phyloP scores from a whole-genome alignment of 768 basidiomycete genomes.

The Tricholoma bakamatsutake region DNA sequence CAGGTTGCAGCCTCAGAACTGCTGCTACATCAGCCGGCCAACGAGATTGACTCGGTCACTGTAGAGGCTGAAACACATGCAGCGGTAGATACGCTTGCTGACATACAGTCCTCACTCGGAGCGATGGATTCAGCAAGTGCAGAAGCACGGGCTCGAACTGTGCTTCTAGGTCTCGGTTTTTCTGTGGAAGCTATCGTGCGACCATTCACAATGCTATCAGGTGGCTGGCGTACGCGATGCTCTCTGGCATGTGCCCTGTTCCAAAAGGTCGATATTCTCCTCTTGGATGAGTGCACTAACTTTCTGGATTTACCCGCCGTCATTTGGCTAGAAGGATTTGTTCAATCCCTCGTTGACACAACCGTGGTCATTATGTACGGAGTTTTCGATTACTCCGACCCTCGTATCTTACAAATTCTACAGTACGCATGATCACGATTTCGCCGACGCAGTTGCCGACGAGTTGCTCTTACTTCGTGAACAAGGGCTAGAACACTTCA shows the following conservation, averaged over 20 bases:
- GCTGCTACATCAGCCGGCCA: slow-evolving; percentile 14
- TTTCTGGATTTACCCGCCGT: slow-evolving; percentile 49
- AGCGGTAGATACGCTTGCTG: slow-evolving; percentile 22
- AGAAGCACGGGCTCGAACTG: slow-evolving; percentile 42
- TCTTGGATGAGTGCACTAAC: slow-evolving; percentile 55
- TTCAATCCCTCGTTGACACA: slow-evolving; percentile 33
- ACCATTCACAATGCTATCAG: slow-evolving; percentile 44
- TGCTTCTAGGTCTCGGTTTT: slow-evolving; percentile 60
- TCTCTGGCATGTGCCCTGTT: slow-evolving; percentile 55
- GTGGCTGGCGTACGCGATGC: slow-evolving; percentile 61
- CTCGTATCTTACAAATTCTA: background rate
- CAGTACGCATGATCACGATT: slow-evolving; percentile 57
- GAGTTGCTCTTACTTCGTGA: slow-evolving; percentile 58
- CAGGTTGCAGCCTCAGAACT: slow-evolving; percentile 27
- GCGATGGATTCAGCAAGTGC: slow-evolving; percentile 29
- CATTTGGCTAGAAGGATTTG: slow-evolving; percentile 48
- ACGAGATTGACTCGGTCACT: slow-evolving; percentile 17
- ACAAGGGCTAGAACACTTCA: slow-evolving; percentile 45
- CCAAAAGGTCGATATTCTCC: slow-evolving; percentile 48
- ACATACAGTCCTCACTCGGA: slow-evolving; percentile 22
- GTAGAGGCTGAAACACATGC: slow-evolving; percentile 17
- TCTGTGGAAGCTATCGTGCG: slow-evolving; percentile 28
- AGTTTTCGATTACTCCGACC: background rate
- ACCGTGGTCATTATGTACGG: slow-evolving; percentile 50
- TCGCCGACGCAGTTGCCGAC: slow-evolving; percentile 53